A percentile compares a stretch with the other conserved stretches of the same genome.
phyloP scores from a whole-genome alignment of 2,329 filamentous ascomycete species.

The Tolypocladium guangdongense region DNA sequence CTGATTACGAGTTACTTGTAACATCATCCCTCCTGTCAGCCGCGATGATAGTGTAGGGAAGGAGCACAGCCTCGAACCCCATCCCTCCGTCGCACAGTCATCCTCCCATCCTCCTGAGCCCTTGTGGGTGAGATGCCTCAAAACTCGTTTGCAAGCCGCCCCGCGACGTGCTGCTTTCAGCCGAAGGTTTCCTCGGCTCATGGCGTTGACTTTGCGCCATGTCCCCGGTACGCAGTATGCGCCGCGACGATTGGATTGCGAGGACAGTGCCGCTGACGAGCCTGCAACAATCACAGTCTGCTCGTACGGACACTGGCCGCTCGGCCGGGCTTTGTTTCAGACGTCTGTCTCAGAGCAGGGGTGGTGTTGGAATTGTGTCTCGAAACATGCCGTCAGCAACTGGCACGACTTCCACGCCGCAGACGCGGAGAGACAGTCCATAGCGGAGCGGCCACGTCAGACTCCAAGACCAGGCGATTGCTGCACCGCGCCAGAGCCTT shows the following conservation, averaged over 20 bases:
- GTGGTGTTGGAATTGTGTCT: neutral
- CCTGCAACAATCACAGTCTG: too few species aligned
- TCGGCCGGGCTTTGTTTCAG: too few species aligned
- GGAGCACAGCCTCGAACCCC: neutral
- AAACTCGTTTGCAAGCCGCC: neutral
- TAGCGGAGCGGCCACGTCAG: too few species aligned
- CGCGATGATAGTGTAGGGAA: too few species aligned
- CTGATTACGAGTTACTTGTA: too few species aligned
- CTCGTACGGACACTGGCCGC: too few species aligned
- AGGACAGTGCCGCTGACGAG: too few species aligned
- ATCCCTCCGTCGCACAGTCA: neutral
- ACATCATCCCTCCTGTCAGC: too few species aligned
- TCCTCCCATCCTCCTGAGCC: neutral
- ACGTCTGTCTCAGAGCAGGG: neutral
- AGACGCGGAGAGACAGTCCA: too few species aligned
- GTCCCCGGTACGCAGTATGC: neutral
- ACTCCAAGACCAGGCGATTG: too few species aligned
- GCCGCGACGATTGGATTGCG: neutral
- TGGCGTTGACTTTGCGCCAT: neutral
- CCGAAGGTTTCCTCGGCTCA: neutral
- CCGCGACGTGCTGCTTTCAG: neutral
- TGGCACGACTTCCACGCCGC: neutral
- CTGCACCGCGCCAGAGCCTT: too few species aligned
- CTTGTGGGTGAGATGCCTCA: neutral
- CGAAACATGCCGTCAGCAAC: neutral